phyloP scores from a whole-genome alignment of 2,329 filamentous ascomycete species.

The Dothidotthia symphoricarpi region DNA sequence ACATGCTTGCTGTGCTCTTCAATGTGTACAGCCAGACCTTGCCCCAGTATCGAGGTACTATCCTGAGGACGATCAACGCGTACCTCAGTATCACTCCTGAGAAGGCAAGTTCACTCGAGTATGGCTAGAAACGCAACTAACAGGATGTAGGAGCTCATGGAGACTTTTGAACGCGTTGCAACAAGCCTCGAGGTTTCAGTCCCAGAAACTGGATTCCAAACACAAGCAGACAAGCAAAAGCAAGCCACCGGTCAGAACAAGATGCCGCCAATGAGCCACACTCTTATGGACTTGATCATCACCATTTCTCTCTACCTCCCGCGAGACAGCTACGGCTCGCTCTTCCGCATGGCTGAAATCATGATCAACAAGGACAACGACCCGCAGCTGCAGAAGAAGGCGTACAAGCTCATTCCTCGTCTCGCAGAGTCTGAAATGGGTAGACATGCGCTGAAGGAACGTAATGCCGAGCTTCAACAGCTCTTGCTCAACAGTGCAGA shows the following conservation, averaged over 20 bases:
- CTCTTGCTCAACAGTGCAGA: slow-evolving; percentile 76
- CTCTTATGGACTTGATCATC: slow-evolving; percentile 93
- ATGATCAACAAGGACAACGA: slow-evolving; percentile 81
- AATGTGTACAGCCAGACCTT: slow-evolving; percentile 98
- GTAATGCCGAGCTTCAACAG: slow-evolving; percentile 75
- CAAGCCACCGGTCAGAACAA: slow-evolving; percentile 61
- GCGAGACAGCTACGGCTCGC: slow-evolving; percentile 74
- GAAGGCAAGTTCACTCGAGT: slow-evolving; percentile 26
- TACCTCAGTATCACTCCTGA: slow-evolving; percentile 85
- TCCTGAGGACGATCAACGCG: slow-evolving; percentile 90
- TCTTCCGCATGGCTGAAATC: slow-evolving; percentile 83
- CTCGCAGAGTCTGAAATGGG: slow-evolving; percentile 79
- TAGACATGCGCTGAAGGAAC: slow-evolving; percentile 69
- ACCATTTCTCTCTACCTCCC: slow-evolving; percentile 94
- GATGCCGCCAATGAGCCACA: slow-evolving; percentile 91
- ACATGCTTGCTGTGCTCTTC: slow-evolving; percentile 94
- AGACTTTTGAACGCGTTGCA: slow-evolving; percentile 85
- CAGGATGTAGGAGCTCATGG: slow-evolving; percentile 64
- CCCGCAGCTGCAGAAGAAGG: slow-evolving; percentile 96
- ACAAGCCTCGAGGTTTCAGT: slow-evolving; percentile 77
- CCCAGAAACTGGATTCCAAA: slow-evolving; percentile 58
- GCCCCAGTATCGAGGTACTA: slow-evolving; percentile 84
- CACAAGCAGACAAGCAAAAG: slow-evolving; percentile 63
- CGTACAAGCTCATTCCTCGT: slow-evolving; percentile 94
- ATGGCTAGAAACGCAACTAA: slow-evolving; percentile 17